These are phyloP conservation scores for Leucogyrophana mollusca DNA, from an alignment of 768 basidiomycete species.

Conservation along the genomic window DNA sequence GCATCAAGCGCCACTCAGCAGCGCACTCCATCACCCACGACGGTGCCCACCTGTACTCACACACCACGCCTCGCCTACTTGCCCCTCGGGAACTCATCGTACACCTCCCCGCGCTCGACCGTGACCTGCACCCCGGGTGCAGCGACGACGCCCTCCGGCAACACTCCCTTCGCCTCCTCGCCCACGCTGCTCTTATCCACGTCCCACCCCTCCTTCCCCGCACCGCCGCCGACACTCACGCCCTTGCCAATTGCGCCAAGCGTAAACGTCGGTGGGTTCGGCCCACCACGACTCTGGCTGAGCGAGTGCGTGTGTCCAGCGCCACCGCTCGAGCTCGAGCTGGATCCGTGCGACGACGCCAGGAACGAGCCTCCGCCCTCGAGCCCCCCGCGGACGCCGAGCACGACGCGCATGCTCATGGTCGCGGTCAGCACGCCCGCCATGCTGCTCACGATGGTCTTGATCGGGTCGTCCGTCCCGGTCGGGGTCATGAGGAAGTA, in stretches of 20 bases:
- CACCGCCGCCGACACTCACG: conserved; percentile 38
- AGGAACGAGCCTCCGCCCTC: conserved; percentile 70
- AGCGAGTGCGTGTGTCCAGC: conserved; percentile 48
- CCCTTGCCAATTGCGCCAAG: conserved; percentile 56
- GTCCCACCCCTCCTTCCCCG: conserved; percentile 41
- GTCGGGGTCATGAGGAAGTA: conserved; percentile 82
- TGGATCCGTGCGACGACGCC: conserved; percentile 39
- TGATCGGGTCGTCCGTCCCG: conserved; percentile 61
- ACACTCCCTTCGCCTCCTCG: too few relatives aligned
- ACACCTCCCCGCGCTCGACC: too few relatives aligned
- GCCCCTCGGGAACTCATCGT: too few relatives aligned
- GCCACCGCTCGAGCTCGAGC: conserved; percentile 45
- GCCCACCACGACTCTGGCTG: conserved; percentile 16
- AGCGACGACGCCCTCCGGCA: too few relatives aligned
- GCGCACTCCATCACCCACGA: too few relatives aligned
- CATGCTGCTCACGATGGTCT: conserved; percentile 84
- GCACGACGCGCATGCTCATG: conserved; percentile 85
- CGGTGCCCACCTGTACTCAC: too few relatives aligned
- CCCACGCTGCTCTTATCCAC: conserved; percentile 40
- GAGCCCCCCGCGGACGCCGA: conserved; percentile 77
- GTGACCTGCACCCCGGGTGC: too few relatives aligned
- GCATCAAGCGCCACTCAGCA: too few relatives aligned
- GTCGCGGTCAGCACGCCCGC: conserved; percentile 84
- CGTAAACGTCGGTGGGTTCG: conserved; percentile 36
- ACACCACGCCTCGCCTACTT: too few relatives aligned